phyloP scores from a whole-genome alignment of 2,329 filamentous ascomycete species.

The Scedosporium apiospermum region DNA sequence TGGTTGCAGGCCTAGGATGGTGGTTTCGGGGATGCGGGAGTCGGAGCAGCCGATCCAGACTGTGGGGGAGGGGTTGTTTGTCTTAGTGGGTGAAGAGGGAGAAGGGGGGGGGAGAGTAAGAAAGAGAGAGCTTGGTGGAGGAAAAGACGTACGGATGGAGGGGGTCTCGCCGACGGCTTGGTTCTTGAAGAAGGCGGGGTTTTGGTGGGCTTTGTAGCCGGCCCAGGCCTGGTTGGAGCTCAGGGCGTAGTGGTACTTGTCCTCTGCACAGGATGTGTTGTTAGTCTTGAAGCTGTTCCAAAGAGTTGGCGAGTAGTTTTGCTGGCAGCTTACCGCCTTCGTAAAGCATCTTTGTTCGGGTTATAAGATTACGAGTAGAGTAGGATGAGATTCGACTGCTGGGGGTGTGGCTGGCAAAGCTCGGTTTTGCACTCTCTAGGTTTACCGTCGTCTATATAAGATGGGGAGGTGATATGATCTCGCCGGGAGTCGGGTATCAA shows the following conservation, averaged over 20 bases:
- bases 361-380: neutral
- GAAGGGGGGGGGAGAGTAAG: neutral
- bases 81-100: neutral
- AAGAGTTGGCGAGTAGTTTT: neutral
- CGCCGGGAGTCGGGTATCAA: neutral
- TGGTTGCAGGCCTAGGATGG: conserved; percentile 65
- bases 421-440: neutral
- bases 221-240: conserved; percentile 65
- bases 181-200: conserved; percentile 62
- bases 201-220: conserved; percentile 50
- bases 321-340: conserved; percentile 2
- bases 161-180: conserved; percentile 59
- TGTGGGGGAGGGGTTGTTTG: conserved; percentile 14
- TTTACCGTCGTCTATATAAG: neutral
- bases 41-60: conserved; percentile 86
- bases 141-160: conserved; percentile 42
- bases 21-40: conserved; percentile 76
- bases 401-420: neutral
- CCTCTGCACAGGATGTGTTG: conserved; percentile 25
- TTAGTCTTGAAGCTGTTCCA: neutral
- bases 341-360: conserved; percentile 1
- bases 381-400: neutral
- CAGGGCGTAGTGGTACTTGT: conserved; percentile 53
- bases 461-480: neutral
- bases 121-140: neutral